Conservation (phyloP, 805 yeast genomes). For the Yamadazyma sp. region DNA sequence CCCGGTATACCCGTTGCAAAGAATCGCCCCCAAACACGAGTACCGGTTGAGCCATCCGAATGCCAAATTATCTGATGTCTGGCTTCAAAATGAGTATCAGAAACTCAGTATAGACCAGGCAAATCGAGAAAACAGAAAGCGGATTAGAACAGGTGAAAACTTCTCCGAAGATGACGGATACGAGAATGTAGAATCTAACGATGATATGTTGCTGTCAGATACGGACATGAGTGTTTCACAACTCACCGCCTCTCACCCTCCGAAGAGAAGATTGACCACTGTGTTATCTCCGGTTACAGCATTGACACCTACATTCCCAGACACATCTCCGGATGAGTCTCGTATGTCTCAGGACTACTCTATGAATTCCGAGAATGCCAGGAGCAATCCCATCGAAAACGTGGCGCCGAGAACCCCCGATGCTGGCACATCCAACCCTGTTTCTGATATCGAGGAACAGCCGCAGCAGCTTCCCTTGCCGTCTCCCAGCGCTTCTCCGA, state of each 20-base stretch:
- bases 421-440: slow-evolving; percentile 30
- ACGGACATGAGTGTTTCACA: slow-evolving; percentile 23
- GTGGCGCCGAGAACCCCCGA: slow-evolving; percentile 8
- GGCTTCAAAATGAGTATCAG: slow-evolving; percentile 31
- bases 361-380: not conserved
- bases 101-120: slow-evolving; percentile 21
- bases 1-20: slow-evolving; percentile 34
- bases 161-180: slow-evolving; percentile 5
- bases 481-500: slow-evolving; percentile 49
- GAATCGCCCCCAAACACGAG: slow-evolving; percentile 29
- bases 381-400: not conserved
- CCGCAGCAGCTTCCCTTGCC: slow-evolving; percentile 60
- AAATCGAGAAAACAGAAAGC: slow-evolving; percentile 26
- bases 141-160: slow-evolving; percentile 20
- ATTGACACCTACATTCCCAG: slow-evolving; percentile 10
- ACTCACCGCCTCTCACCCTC: slow-evolving; percentile 27
- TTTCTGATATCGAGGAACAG: slow-evolving; percentile 37
- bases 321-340: not conserved
- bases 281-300: slow-evolving; percentile 15
- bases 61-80: slow-evolving; percentile 31
- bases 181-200: slow-evolving; percentile 11
- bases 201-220: slow-evolving; percentile 36
- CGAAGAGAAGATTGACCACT: slow-evolving; percentile 36
- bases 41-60: slow-evolving; percentile 29
- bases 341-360: not conserved